Percentiles rank a stretch among this genome's conserved stretches.
phyloP scores from a whole-genome alignment of 768 basidiomycete genomes.

The Flagelloscypha sp. region DNA sequence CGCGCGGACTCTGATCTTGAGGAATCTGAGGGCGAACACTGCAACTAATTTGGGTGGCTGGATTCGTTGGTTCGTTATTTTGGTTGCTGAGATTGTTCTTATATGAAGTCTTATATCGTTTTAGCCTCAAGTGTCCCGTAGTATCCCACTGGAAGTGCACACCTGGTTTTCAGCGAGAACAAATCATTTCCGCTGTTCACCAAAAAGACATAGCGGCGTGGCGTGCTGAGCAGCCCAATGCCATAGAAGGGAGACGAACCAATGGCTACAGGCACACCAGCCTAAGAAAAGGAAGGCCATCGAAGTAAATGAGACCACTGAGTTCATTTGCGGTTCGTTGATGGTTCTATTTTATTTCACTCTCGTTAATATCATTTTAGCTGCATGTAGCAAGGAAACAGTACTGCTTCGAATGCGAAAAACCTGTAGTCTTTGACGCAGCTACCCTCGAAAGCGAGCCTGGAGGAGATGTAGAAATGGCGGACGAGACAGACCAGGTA shows the following conservation, averaged over 20 bases:
- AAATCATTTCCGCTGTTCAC: conserved; percentile 60
- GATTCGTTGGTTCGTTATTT: conserved; percentile 63
- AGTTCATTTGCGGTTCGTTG: conserved; percentile 61
- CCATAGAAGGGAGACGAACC: conserved; percentile 14
- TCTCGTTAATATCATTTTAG: background rate
- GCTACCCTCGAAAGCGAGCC: conserved; percentile 2
- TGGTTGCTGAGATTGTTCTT: background rate
- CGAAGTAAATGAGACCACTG: conserved; percentile 51
- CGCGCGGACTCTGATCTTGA: conserved; percentile 43
- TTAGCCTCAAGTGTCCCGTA: conserved; percentile 70
- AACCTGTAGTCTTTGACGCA: conserved; percentile 2
- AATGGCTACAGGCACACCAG: conserved; percentile 17
- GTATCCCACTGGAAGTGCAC: conserved; percentile 74
- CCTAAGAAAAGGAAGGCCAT: conserved; percentile 41
- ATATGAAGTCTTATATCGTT: conserved; percentile 8
- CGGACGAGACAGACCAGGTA: conserved; percentile 15
- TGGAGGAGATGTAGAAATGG: conserved; percentile 27
- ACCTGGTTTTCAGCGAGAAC: conserved; percentile 54
- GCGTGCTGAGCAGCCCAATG: conserved; percentile 20
- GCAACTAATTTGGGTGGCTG: conserved; percentile 61
- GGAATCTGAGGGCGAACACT: conserved; percentile 45
- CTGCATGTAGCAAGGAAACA: conserved; percentile 63
- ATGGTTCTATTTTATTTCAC: background rate
- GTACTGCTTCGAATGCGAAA: conserved; percentile 24
- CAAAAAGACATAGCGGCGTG: conserved; percentile 39